Evolutionary conservation across 2,329 filamentous ascomycete species (phyloP), one percentile per base, ranked within the genome.

Genomic region (Colletotrichum chlorophyti): DNA sequence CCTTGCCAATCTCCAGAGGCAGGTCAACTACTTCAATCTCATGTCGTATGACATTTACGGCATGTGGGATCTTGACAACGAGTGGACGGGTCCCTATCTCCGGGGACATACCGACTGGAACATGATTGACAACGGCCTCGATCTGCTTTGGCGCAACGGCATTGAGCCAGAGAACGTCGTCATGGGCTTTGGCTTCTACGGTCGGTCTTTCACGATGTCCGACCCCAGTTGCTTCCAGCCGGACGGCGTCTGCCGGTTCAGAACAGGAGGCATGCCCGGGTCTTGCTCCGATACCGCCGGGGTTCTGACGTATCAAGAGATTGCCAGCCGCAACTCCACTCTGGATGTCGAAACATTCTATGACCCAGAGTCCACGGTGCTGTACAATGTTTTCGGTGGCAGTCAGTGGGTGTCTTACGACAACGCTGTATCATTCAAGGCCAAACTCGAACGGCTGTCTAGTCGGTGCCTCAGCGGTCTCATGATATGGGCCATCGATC

Each of bases 101-200:
- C 64, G 69, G 14, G 62, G 67, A 1, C 77, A 79, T 52, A 76
- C 76, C 0, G 74, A 79, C 53, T 49, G 76, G 4, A 72, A 72
- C 4, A 72, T 78, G 53, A 78, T 78, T 17, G 66, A 76, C 9
- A 24, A 60, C 1, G 67, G 65, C 0, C 58, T 79, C 0, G 71
- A 76, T 5, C 70, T 80, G 1, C 63, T 82, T 4, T 79, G 78
- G 75, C 67, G 73, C 12, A 73, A 69, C 45, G 63, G 71, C 23
- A 65, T 82, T 10, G 57, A 68, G 4, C 72, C 77, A 0, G 41
- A 57, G 0, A 75, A 78, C 26, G 66, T 82, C 14, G 68, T 68
- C 15, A 58, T 81, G 21, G 78, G 78, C 2, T 24, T 74, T 8
- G 74, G 68, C 1, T 78, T 75, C 38, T 79, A 79, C 53, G 76